phyloP scores from a whole-genome alignment of 75 land plant genomes.

The Cupressus sempervirens region DNA sequence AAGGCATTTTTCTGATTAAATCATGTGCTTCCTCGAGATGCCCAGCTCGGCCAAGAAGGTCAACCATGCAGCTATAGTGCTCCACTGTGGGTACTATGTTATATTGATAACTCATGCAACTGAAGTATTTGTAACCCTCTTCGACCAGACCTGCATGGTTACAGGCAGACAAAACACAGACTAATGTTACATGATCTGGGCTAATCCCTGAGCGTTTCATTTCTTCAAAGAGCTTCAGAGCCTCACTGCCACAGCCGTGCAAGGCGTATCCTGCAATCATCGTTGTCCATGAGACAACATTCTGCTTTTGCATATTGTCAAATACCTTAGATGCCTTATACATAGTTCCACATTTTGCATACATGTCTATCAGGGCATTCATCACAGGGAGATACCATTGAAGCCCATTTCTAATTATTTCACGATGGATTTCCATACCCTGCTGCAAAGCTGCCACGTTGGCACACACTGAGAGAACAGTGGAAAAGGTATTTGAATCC shows the following conservation, averaged over 20 bases:
- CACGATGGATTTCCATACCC: constrained; percentile 39
- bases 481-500: constrained; percentile 32
- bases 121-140: constrained; percentile 25
- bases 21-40: constrained; percentile 9
- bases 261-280: constrained; percentile 46
- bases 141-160: constrained; percentile 48
- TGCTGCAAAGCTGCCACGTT: constrained; percentile 29
- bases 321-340: constrained; percentile 32
- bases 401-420: constrained; percentile 19
- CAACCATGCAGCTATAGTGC: constrained; percentile 15
- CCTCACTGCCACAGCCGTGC: constrained; percentile 37
- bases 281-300: constrained; percentile 44
- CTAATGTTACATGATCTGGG: constrained; percentile 42
- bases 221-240: constrained; percentile 35
- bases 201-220: constrained; percentile 37
- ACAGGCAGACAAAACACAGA: constrained; percentile 46
- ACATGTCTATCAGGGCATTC: constrained; percentile 59
- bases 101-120: constrained; percentile 7
- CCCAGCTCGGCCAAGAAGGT: constrained; percentile 17
- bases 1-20: constrained; percentile 10
- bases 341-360: constrained; percentile 42
- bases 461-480: constrained; percentile 36
- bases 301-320: constrained; percentile 18
- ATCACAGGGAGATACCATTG: constrained; percentile 16
- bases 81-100: constrained; percentile 6